Evolutionary conservation across 164 flowering plant genomes (phyloP), one percentile per base, ranked within the genome.

Genomic region (Euptelea pleiosperma): DNA sequence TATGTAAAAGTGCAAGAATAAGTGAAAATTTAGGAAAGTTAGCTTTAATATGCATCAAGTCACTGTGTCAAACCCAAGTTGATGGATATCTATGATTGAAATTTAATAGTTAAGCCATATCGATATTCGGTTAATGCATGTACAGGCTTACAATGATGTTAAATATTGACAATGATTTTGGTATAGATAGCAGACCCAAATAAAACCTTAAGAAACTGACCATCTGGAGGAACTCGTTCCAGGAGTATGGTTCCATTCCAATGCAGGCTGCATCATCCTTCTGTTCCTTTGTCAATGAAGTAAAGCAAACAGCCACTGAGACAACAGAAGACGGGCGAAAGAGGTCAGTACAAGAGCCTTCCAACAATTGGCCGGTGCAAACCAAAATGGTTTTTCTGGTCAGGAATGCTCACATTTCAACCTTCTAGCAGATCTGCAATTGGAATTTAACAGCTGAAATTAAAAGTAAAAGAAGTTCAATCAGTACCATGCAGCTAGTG

Each of bases 281-380:
- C 44, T 86, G 78, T 46, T 84, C 92, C 44, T 69, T 75, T 4
- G 82, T 67, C 44, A 84, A 50, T 29, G 87, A 72, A 41, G 80
- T 76, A 71, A 93, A 86, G 80, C 87, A 79, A 57, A 88, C 72
- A 10, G 88, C 64, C 61, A 61, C 98, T 91, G 86, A 72, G 62
- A 64, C 33, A 59, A 68, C 46, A 70, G 12, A 3, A 57, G 28
- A 52, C 15, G 21, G 14, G 9, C 5, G 1, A 35, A 8, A 45
- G 29, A 52, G 10, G 54, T 70, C 57, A 72, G 71, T 43, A 59
- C 6, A 55, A 49, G 6, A 18, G 24, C 19, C 19, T 52, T 68
- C 46, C 8, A 40, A 12, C 25, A 34, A 31, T 14, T 33, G 33
- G 8, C n/a, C n/a, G n/a, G 11, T 47, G 31, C 6, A 61, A 58